Base-by-base conservation (phyloP, 176 grass and related monocot genomes). In the Oryza coarctata region DNA sequence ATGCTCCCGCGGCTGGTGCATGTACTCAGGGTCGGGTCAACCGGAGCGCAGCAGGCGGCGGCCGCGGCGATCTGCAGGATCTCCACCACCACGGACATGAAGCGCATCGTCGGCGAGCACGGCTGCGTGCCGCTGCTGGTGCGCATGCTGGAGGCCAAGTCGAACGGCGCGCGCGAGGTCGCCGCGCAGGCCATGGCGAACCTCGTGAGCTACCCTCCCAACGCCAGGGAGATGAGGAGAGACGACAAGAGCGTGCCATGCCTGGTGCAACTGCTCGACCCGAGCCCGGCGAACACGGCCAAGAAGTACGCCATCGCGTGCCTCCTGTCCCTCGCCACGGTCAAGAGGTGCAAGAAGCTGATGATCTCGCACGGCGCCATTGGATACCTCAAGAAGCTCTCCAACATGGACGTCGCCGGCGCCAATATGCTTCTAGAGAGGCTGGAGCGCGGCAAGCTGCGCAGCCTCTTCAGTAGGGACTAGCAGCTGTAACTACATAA, bases 281-380 rank as follows among this genome's bases (percentile, higher is more conserved):
- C 93, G 11, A 90, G 85, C 69, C 93, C 93, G 0, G 61, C 44
- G 7, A 99, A 99, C 73, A 94, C 96, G 6, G 96, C 96, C 0
- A 99, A 88, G 61, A 99, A 95, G 91, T 90, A 99, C 33, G 96
- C 91, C 3, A 79, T 98, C 30, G 77, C 88, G 12, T 93, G 88
- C 89, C 91, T 98, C 12, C 12, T 91, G 33, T 34, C 83, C 62
- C 86, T 98, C 12, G 85, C 92, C 0, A 68, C 86, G 43, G 62
- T 45, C 32, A 98, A 91, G 71, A 88, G 88, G 13, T 95, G 88
- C 83, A 98, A 79, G 92, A 98, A 88, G 79, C 30, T 91, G 55
- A 98, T 98, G 95, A 76, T 98, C 76, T 91, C 95, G 2, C 91
- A 98, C 26, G 95, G 95, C 70, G 92, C 92, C 10, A 94, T 98